Percentiles rank a stretch among this genome's conserved stretches.
Evolutionary conservation across 331 rosid genomes (phyloP).

Genomic region (Malus hybrid): DNA sequence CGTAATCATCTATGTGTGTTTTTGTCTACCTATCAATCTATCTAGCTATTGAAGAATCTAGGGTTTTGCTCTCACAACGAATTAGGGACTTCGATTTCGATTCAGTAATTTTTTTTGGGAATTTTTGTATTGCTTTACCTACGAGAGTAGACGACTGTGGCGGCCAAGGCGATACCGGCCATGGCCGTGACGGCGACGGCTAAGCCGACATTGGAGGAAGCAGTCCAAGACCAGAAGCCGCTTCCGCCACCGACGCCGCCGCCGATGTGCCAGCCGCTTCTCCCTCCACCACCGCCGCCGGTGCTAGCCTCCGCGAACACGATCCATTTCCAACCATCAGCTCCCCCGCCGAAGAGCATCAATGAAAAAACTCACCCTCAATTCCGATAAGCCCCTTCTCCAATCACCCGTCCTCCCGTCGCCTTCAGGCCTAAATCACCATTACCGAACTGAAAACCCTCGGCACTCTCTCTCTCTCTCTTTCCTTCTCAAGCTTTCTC

Average conservation of each 20-base stretch:
- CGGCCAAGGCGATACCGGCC: constrained; percentile 58
- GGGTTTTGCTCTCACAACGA: neutral
- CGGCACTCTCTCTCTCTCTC: neutral
- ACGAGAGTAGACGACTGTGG: constrained; percentile 51
- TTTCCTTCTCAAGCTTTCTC: neutral
- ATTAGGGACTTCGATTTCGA: neutral
- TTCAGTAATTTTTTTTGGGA: neutral
- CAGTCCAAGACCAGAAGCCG: constrained; percentile 23
- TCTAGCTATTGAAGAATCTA: neutral
- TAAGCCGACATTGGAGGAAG: constrained; percentile 27
- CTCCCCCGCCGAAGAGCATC: constrained; percentile 9
- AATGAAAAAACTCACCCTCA: constrained; percentile 2
- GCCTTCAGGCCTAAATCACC: neutral
- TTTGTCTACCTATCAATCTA: neutral
- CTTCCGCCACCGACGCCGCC: constrained; percentile 27
- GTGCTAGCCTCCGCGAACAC: constrained; percentile 15
- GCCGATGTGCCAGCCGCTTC: constrained; percentile 28
- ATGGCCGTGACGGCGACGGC: constrained; percentile 57
- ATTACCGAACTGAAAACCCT: neutral
- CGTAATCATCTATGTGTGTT: constrained; percentile 6
- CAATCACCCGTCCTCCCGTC: neutral
- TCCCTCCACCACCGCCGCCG: constrained; percentile 9
- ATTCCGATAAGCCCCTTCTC: neutral
- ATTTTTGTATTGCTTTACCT: constrained; percentile 30
- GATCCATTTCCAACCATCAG: constrained; percentile 16